Percentiles rank a stretch among this genome's conserved stretches.
Evolutionary conservation across 1,284 basidiomycete species (phyloP).

Genomic region (Irpex sp.): DNA sequence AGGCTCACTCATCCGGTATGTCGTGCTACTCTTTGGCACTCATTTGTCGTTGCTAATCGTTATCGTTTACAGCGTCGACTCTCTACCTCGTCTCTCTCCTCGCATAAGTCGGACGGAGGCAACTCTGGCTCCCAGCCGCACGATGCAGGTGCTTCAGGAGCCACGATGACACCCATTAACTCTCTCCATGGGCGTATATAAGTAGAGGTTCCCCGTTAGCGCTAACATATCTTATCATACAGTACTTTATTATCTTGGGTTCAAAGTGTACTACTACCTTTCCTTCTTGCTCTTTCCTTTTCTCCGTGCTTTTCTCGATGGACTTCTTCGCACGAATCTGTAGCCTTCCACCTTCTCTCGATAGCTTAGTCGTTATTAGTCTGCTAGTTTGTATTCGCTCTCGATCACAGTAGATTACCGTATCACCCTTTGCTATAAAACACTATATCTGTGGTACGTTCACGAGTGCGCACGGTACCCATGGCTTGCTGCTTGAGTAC

Average conservation of each 20-base stretch:
- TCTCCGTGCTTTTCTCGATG: neutral
- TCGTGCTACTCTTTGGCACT: neutral
- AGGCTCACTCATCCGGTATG: constrained; percentile 1
- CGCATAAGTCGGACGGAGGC: neutral
- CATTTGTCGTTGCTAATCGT: neutral
- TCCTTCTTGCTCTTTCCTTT: neutral
- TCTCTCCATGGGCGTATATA: neutral
- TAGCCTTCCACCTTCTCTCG: neutral
- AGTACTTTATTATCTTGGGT: neutral
- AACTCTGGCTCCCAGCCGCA: neutral
- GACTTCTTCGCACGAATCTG: neutral
- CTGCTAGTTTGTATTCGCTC: neutral
- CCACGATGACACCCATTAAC: neutral
- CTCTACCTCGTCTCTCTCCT: neutral
- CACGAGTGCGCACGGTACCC: no score
- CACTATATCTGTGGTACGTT: no score
- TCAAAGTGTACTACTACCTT: neutral
- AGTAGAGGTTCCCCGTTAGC: neutral
- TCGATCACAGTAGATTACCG: neutral
- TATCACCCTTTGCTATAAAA: neutral
- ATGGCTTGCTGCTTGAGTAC: no score
- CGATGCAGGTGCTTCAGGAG: neutral
- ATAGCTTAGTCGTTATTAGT: neutral
- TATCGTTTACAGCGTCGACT: neutral
- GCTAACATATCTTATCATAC: neutral